phyloP scores from a whole-genome alignment of 176 grass and related monocot species.

The Phyllostachys edulis region DNA sequence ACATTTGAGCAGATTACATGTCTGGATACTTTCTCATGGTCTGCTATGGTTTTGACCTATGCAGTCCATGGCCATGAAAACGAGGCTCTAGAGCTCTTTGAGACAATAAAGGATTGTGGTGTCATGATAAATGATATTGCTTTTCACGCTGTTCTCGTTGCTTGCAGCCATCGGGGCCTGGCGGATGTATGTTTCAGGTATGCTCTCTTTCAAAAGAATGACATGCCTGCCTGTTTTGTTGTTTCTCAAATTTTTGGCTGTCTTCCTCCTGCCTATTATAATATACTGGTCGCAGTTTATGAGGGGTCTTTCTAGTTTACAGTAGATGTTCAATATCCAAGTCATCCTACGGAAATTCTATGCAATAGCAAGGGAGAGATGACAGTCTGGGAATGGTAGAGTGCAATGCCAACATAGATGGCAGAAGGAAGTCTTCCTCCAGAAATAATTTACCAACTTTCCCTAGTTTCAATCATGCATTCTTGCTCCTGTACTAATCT shows the following conservation, averaged over 20 bases:
- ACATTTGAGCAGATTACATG: conserved; percentile 52
- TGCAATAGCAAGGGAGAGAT: not conserved
- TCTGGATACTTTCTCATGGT: conserved; percentile 63
- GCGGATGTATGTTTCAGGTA: conserved; percentile 64
- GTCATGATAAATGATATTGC: conserved; percentile 33
- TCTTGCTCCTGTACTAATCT: not conserved
- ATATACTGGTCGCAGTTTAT: not conserved
- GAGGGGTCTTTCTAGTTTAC: not conserved
- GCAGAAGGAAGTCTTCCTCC: not conserved
- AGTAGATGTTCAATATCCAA: not conserved
- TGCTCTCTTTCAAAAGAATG: not conserved
- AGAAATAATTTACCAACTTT: not conserved
- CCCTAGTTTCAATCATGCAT: not conserved
- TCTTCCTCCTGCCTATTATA: not conserved
- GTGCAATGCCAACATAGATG: not conserved
- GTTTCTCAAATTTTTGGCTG: not conserved
- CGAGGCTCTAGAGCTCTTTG: conserved; percentile 54
- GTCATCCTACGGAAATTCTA: not conserved
- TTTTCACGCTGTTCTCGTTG: conserved; percentile 64
- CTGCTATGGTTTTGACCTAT: conserved; percentile 57
- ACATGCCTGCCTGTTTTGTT: conserved; percentile 12
- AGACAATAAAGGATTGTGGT: conserved; percentile 52
- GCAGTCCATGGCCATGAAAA: conserved; percentile 53
- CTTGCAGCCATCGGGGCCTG: conserved; percentile 58
- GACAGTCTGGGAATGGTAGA: not conserved